These are phyloP conservation scores for Tilletia indica DNA, from an alignment of 1,284 basidiomycete species.

Conservation along the genomic window DNA sequence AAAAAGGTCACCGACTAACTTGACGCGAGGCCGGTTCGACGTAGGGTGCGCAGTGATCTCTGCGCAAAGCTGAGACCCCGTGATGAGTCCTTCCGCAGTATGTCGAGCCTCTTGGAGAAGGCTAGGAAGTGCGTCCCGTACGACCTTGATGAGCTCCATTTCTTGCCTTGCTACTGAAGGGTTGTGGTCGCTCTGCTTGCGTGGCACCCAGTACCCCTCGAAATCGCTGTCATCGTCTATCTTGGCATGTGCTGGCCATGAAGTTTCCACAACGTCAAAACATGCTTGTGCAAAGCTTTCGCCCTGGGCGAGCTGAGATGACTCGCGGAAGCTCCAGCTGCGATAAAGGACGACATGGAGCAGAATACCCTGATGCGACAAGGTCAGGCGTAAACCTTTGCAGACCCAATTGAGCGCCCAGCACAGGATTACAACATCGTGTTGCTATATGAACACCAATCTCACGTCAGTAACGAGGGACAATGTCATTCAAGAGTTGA, in stretches of 20 bases:
- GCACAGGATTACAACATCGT: neutral
- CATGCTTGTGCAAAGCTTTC: too few species aligned
- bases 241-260: too few species aligned
- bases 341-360: neutral
- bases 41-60: neutral
- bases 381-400: neutral
- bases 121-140: neutral
- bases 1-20: neutral
- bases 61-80: neutral
- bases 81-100: neutral
- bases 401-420: neutral
- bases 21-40: neutral
- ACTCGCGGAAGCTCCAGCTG: neutral
- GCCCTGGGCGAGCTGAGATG: too few species aligned
- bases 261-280: too few species aligned
- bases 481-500: neutral
- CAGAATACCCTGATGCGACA: neutral
- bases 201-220: too few species aligned
- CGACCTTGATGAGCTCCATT: neutral
- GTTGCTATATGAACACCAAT: too few species aligned
- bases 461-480: neutral
- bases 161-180: neutral
- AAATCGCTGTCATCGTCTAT: too few species aligned
- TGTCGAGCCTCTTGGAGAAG: neutral
- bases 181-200: too few species aligned